Evolutionary conservation across 768 basidiomycete genomes (phyloP).

Genomic region (Mrakia gelida): DNA sequence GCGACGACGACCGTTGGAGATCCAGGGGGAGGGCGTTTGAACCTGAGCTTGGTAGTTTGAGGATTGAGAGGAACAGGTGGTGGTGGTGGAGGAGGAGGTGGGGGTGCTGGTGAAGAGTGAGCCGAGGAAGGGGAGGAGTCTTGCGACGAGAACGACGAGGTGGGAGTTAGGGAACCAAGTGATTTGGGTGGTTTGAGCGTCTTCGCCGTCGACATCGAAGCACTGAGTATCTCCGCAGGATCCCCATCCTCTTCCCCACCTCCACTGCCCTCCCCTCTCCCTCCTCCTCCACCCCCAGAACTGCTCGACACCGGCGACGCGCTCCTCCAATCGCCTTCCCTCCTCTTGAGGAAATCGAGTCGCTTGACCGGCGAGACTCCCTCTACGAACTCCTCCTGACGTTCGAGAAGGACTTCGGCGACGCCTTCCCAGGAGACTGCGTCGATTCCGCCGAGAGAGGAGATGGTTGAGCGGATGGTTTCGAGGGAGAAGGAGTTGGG

Average conservation of each 20-base stretch:
- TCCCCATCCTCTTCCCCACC: not conserved
- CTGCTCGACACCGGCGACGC: not conserved
- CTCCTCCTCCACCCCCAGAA: not conserved
- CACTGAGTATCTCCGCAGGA: not conserved
- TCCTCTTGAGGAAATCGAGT: not conserved
- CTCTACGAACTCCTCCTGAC: conserved; percentile 8
- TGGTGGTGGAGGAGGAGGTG: not conserved
- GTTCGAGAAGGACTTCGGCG: conserved; percentile 28
- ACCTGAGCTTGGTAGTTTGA: not conserved
- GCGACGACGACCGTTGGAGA: not conserved
- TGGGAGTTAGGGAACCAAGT: not conserved
- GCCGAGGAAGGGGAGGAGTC: conserved; percentile 3
- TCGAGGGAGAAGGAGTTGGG: conserved; percentile 18
- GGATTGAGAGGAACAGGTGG: not conserved
- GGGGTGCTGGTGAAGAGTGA: not conserved
- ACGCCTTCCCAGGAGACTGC: conserved; percentile 25
- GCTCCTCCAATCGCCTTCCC: not conserved
- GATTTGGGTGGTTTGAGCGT: not conserved
- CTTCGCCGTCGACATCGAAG: not conserved
- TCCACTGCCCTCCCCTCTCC: not conserved
- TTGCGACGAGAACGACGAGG: not conserved
- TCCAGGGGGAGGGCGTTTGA: not conserved
- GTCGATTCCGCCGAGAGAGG: conserved; percentile 4
- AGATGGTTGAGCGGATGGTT: conserved; percentile 1
- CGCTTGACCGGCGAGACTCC: not conserved